Percentiles rank a stretch among this genome's conserved stretches.
Evolutionary conservation across 352 stramenopile species (phyloP).

Genomic region (Phytophthora melonis): DNA sequence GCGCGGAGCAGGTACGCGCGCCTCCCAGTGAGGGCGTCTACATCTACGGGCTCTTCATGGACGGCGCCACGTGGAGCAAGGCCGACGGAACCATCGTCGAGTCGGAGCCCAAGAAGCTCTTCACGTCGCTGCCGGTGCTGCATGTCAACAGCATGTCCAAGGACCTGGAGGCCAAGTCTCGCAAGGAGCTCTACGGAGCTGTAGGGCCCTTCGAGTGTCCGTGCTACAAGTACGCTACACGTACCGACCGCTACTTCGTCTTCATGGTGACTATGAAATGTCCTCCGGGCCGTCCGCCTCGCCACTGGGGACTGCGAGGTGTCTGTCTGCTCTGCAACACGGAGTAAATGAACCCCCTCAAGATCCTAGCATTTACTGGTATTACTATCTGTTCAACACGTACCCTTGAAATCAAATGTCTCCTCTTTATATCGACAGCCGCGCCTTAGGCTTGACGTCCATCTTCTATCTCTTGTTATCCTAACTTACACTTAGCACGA

Average conservation of each 20-base stretch:
- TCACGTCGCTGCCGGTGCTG: constrained; percentile 95
- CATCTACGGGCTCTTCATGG: constrained; percentile 98
- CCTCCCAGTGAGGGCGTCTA: constrained; percentile 96
- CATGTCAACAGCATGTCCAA: constrained; percentile 97
- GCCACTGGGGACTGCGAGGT: constrained; percentile 95
- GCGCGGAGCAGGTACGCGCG: constrained; percentile 89
- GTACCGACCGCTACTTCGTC: constrained; percentile 97
- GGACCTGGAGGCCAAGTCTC: constrained; percentile 92
- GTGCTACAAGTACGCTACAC: constrained; percentile 97
- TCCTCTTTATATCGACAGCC: neutral
- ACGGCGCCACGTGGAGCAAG: constrained; percentile 97
- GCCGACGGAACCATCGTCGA: constrained; percentile 95
- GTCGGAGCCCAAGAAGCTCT: constrained; percentile 97
- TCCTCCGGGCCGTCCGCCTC: constrained; percentile 87
- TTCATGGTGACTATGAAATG: constrained; percentile 96
- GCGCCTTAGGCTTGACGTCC: constrained; percentile 45
- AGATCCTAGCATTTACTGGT: neutral
- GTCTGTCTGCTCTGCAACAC: constrained; percentile 96
- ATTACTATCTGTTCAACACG: constrained; percentile 19
- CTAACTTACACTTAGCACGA: no score
- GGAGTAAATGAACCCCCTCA: constrained; percentile 52
- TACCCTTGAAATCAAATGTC: constrained; percentile 24
- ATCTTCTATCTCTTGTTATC: constrained; percentile 29
- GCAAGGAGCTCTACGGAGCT: constrained; percentile 94
- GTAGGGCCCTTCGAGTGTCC: constrained; percentile 95